A percentile compares a stretch with the other conserved stretches of the same genome.
Conservation (phyloP, 2,329 filamentous ascomycete genomes). For the Huntiella omanensis region DNA sequence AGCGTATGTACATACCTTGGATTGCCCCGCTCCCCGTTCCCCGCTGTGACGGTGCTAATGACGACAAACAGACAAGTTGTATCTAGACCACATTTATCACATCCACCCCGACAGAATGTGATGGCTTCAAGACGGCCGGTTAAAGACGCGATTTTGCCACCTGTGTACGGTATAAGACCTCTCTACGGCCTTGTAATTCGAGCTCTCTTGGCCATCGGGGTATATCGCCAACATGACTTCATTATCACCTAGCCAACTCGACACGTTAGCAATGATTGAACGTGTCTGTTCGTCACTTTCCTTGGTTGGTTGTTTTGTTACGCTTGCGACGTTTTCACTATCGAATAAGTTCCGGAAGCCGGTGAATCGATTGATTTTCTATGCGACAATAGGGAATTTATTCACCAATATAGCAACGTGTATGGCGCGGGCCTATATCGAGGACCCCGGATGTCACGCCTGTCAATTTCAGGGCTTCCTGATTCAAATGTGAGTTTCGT, state of each 20-base stretch:
- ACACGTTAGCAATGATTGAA: slow-evolving; percentile 42
- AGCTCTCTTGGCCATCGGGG: too few relatives aligned
- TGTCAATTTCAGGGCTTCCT: slow-evolving; percentile 62
- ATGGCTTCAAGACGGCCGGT: too few relatives aligned
- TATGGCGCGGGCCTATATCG: slow-evolving; percentile 45
- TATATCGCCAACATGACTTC: too few relatives aligned
- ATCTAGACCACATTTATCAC: too few relatives aligned
- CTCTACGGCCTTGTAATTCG: too few relatives aligned
- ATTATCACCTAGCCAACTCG: slow-evolving; percentile 16
- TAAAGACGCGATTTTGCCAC: too few relatives aligned
- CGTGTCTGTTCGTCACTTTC: slow-evolving; percentile 53
- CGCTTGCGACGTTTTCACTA: slow-evolving; percentile 50
- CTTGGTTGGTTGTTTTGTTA: slow-evolving; percentile 49
- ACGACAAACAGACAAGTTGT: too few relatives aligned
- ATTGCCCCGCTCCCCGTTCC: too few relatives aligned
- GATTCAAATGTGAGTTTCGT: slow-evolving; percentile 53
- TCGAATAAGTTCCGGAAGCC: slow-evolving; percentile 60
- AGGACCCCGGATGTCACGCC: slow-evolving; percentile 26
- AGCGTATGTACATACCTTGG: too few relatives aligned
- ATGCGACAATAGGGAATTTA: slow-evolving; percentile 65
- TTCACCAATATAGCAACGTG: slow-evolving; percentile 59
- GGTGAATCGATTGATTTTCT: slow-evolving; percentile 75
- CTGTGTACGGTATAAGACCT: too few relatives aligned
- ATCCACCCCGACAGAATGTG: too few relatives aligned
- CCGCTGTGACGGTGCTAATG: too few relatives aligned